A percentile compares a stretch with the other conserved stretches of the same genome.
Conservation (phyloP, 495 filamentous ascomycete species). For the Trichoderma erinaceum region DNA sequence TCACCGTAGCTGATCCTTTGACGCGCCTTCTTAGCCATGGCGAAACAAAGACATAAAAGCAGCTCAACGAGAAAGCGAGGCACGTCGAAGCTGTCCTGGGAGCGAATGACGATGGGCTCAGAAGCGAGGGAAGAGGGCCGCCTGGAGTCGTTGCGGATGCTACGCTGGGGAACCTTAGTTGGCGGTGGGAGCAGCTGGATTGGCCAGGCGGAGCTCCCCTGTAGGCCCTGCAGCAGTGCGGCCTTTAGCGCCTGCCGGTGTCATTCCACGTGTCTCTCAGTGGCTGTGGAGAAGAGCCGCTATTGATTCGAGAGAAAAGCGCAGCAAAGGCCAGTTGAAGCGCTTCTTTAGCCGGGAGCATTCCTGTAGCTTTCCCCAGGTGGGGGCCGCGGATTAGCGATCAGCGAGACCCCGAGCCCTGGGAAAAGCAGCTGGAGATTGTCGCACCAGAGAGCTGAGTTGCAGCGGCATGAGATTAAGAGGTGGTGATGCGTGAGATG, state of each 20-base stretch:
- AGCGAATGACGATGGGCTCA: slow-evolving; percentile 10
- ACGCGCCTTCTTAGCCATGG: slow-evolving; percentile 17
- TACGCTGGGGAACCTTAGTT: slow-evolving; percentile 1
- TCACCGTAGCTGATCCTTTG: slow-evolving; percentile 18
- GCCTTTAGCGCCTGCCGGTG: slow-evolving; percentile 5
- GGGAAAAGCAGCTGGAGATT: neutral
- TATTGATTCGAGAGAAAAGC: neutral
- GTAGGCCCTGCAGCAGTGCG: slow-evolving; percentile 7
- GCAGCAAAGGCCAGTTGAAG: neutral
- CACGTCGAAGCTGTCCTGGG: neutral
- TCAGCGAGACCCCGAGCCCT: neutral
- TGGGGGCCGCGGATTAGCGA: neutral
- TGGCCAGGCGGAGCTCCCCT: slow-evolving; percentile 13
- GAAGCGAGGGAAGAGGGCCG: neutral
- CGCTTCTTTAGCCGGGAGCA: neutral
- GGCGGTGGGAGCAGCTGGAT: neutral
- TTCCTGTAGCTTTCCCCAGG: slow-evolving; percentile 2
- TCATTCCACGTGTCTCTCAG: slow-evolving; percentile 3
- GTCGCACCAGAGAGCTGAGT: neutral
- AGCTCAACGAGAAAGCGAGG: neutral
- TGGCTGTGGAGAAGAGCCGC: neutral
- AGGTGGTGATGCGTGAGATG: neutral
- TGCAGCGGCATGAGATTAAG: neutral
- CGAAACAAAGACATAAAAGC: neutral
- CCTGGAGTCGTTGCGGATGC: slow-evolving; percentile 7